A percentile compares a stretch with the other conserved stretches of the same genome.
Conservation (phyloP, 2,329 filamentous ascomycete genomes). For the Chaetomiaceae sp. region DNA sequence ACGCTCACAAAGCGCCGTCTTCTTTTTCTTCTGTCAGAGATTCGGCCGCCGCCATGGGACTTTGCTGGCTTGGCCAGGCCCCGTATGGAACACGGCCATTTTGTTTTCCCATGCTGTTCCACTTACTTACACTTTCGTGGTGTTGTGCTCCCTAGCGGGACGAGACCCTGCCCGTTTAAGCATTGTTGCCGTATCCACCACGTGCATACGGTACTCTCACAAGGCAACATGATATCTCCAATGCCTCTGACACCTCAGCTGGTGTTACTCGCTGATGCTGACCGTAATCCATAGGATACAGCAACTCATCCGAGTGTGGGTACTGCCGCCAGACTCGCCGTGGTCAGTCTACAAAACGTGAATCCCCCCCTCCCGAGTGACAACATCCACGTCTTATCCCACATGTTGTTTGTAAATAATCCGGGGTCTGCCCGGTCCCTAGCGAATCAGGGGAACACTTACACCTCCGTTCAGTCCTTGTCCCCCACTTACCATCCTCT, state of each 20-base stretch:
- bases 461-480: background rate
- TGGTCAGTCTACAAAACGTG: conserved; percentile 48
- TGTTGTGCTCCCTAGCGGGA: background rate
- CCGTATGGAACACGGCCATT: conserved; percentile 6
- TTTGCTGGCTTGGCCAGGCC: background rate
- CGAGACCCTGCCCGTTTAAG: background rate
- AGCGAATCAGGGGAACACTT: background rate
- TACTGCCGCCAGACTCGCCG: conserved; percentile 47
- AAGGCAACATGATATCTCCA: background rate
- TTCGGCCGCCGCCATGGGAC: conserved; percentile 2
- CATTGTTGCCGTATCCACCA: background rate
- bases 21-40: conserved; percentile 22
- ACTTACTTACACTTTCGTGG: too few relatives aligned
- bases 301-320: conserved; percentile 48
- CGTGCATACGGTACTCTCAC: too few relatives aligned
- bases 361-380: conserved; percentile 27
- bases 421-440: conserved; percentile 3
- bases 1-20: conserved; percentile 11
- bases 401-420: conserved; percentile 10
- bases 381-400: background rate
- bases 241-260: background rate
- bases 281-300: conserved; percentile 41
- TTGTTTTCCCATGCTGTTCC: conserved; percentile 10
- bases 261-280: background rate
- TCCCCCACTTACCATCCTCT: conserved; percentile 6